A percentile compares a stretch with the other conserved stretches of the same genome.
Evolutionary conservation across 140 eudicot species (phyloP).

Genomic region (Artemisia princeps): DNA sequence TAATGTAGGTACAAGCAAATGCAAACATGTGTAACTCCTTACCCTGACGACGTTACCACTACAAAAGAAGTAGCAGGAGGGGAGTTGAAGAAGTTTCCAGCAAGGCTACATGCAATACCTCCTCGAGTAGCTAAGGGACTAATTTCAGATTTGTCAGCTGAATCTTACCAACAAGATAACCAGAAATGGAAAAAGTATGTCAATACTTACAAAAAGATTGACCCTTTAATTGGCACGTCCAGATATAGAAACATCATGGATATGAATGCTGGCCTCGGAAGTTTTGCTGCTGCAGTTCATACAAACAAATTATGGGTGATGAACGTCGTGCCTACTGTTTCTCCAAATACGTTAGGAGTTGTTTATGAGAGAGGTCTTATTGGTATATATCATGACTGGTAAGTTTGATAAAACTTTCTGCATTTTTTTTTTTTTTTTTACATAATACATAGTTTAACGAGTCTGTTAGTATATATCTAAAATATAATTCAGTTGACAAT

Average conservation of each 20-base stretch:
- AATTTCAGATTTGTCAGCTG: background rate
- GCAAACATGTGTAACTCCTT: background rate
- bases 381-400: constrained; percentile 8
- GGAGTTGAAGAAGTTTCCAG: constrained; percentile 4
- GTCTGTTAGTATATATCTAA: too few relatives aligned
- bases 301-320: constrained; percentile 6
- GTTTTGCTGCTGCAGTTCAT: constrained; percentile 8
- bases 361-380: constrained; percentile 5
- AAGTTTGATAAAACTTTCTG: background rate
- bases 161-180: background rate
- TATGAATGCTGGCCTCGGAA: background rate
- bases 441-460: too few relatives aligned
- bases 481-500: too few relatives aligned
- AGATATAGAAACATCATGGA: background rate
- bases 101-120: constrained; percentile 2
- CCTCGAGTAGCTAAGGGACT: background rate
- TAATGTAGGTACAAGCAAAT: background rate
- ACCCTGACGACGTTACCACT: background rate
- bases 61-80: constrained; percentile 8
- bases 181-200: background rate
- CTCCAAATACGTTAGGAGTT: background rate
- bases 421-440: too few relatives aligned
- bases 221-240: background rate
- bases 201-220: background rate
- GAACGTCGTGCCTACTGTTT: constrained; percentile 2